Conservation (phyloP, 2,329 filamentous ascomycete species). For the Colletotrichum sp. region DNA sequence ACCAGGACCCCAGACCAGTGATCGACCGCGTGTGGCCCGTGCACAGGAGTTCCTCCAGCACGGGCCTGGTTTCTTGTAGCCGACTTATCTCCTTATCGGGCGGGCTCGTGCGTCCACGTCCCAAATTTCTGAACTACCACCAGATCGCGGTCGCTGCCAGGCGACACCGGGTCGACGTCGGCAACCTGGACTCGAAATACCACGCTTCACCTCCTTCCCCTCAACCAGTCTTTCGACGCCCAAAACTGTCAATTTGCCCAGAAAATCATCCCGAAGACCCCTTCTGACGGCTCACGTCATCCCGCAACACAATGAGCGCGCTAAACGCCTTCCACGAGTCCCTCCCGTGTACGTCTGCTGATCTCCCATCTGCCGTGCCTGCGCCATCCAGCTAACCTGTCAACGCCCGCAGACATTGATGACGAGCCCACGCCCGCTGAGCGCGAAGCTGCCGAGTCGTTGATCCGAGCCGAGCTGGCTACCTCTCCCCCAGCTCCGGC, state of each 20-base stretch:
- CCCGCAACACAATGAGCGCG: slow-evolving; percentile 26
- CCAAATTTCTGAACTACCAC: slow-evolving; percentile 12
- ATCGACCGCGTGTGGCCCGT: slow-evolving; percentile 8
- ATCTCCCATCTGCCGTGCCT: background rate
- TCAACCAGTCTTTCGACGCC: background rate
- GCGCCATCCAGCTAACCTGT: background rate
- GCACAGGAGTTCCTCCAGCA: background rate
- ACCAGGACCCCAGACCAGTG: slow-evolving; percentile 2
- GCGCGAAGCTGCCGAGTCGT: slow-evolving; percentile 69
- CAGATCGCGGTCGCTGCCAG: background rate
- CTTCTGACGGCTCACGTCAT: background rate
- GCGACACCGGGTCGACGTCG: background rate
- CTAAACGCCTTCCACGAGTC: slow-evolving; percentile 69
- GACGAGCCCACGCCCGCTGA: slow-evolving; percentile 66
- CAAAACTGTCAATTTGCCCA: background rate
- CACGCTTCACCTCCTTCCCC: background rate
- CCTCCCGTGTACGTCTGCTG: slow-evolving; percentile 70
- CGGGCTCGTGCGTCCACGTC: slow-evolving; percentile 1
- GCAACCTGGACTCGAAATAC: background rate
- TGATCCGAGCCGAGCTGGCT: slow-evolving; percentile 72
- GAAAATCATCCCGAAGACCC: background rate
- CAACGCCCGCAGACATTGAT: slow-evolving; percentile 75
- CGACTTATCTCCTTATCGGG: slow-evolving; percentile 15
- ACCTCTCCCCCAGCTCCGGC: slow-evolving; percentile 44
- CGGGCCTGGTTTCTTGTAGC: slow-evolving; percentile 3